A percentile compares a stretch with the other conserved stretches of the same genome.
These are phyloP conservation scores for Rutstroemia sp. DNA, from an alignment of 2,329 filamentous ascomycete genomes.

Conservation along the genomic window DNA sequence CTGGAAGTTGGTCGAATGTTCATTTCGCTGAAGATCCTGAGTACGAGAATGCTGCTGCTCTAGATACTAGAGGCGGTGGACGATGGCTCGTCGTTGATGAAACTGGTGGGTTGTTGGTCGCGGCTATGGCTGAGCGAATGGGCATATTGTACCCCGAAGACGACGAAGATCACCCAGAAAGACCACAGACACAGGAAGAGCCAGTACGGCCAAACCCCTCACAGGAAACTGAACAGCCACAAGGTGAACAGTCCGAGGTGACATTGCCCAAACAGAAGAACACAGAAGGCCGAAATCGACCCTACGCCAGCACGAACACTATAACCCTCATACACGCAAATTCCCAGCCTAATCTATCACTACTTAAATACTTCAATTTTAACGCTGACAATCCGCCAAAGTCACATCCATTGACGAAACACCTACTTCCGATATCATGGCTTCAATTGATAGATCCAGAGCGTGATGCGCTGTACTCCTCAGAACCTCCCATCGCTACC, in stretches of 20 bases:
- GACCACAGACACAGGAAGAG: not conserved
- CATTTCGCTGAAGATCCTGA: slow-evolving; percentile 45
- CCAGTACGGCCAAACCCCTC: not conserved
- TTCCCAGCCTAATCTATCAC: slow-evolving; percentile 77
- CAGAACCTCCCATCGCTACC: slow-evolving; percentile 52
- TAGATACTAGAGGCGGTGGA: slow-evolving; percentile 29
- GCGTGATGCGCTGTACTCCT: slow-evolving; percentile 65
- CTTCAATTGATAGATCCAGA: slow-evolving; percentile 77
- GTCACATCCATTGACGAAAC: slow-evolving; percentile 68
- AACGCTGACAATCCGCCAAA: slow-evolving; percentile 51
- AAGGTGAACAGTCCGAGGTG: slow-evolving; percentile 7
- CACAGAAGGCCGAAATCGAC: slow-evolving; percentile 9
- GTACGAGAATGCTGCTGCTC: slow-evolving; percentile 1
- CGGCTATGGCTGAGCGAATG: slow-evolving; percentile 65
- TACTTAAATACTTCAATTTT: slow-evolving; percentile 85
- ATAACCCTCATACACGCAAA: slow-evolving; percentile 76
- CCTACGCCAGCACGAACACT: slow-evolving; percentile 47
- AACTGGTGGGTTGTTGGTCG: slow-evolving; percentile 60
- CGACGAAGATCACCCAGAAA: slow-evolving; percentile 4
- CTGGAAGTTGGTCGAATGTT: slow-evolving; percentile 86
- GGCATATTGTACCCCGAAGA: slow-evolving; percentile 47
- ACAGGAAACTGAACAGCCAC: slow-evolving; percentile 24
- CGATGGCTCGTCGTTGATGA: slow-evolving; percentile 66
- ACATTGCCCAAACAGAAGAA: slow-evolving; percentile 5
- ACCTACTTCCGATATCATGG: slow-evolving; percentile 83